Evolutionary conservation across 805 yeast genomes (phyloP), one percentile per base, ranked within the genome.

Genomic region (Naumovozyma dairenensis): DNA sequence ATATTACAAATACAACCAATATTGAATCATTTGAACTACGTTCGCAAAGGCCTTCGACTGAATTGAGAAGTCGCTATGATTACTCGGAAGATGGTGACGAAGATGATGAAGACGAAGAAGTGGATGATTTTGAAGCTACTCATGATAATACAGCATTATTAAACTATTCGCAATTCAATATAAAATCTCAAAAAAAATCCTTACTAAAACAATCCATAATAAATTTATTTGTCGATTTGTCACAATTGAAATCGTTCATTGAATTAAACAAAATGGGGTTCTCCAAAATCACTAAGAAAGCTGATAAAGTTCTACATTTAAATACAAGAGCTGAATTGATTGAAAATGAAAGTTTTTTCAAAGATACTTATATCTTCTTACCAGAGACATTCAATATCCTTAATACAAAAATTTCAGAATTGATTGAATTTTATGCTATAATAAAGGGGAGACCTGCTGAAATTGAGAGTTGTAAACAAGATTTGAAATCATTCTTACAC

Each of bases 251-350:
- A 51, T 81, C 95, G 1, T 89, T 66, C 57, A 70, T 81, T 34
- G 94, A 86, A 51, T 66, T 89, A 44, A 89, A 89, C 62, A 71
- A 72, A 45, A 78, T 87, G 27, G 97, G 96, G 0, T 83, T 89
- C 56, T 67, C 78, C 35, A 89, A 89, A 57, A 86, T 87, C 26
- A 66, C 84, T 36, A 89, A 89, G 54, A 89, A 89, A 60, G 86
- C 82, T 53, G 96, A 92, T 60, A 89, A 89, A 55, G 75, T 79
- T 5, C 59, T 84, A 44, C 69, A 69, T 38, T 67, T 75, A 30
- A 57, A 68, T 18, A 62, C 78, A 15, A 76, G 75, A 46, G 52
- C 57, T 6, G 63, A 64, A 24, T 57, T 81, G 22, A 69, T 76
- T 16, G 57, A 57, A 15, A 50, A 55, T 24, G 58, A 57, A 20